Conservation (phyloP, 75 land plant genomes). For the Chamaecyparis obtusa region DNA sequence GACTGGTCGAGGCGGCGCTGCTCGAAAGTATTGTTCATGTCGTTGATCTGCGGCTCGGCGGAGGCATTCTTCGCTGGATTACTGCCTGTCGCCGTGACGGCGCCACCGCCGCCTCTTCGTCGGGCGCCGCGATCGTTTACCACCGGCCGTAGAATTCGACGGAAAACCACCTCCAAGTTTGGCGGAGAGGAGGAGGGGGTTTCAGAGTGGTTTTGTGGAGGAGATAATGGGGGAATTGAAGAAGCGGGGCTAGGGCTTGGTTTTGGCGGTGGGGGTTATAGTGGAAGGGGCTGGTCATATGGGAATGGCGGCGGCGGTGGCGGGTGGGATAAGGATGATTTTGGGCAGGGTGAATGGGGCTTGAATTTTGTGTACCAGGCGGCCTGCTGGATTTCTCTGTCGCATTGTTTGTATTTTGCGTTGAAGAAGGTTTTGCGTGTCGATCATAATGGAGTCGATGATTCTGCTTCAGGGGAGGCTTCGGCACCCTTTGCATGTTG, state of each 20-base stretch:
- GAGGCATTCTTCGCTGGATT: conserved; percentile 6
- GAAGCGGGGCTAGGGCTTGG: background rate
- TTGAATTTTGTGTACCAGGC: conserved; percentile 55
- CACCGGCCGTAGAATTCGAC: background rate
- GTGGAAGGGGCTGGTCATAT: conserved; percentile 35
- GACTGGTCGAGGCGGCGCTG: background rate
- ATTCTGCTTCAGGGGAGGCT: background rate
- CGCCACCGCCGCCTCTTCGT: background rate
- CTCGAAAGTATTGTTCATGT: conserved; percentile 2
- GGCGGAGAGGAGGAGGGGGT: conserved; percentile 5
- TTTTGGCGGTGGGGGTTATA: conserved; percentile 17
- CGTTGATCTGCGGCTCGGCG: background rate
- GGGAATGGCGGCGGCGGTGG: conserved; percentile 21
- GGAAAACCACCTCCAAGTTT: background rate
- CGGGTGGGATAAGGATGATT: background rate
- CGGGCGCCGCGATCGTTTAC: background rate
- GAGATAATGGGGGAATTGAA: conserved; percentile 24
- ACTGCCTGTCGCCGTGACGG: background rate
- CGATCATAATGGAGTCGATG: conserved; percentile 8
- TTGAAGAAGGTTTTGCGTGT: conserved; percentile 39
- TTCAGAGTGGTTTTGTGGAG: conserved; percentile 17
- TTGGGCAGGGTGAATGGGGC: conserved; percentile 24
- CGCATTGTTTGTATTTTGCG: conserved; percentile 59
- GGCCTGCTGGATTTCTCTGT: conserved; percentile 50
- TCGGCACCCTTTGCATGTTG: background rate